Percentiles rank a stretch among this genome's conserved stretches.
phyloP scores from a whole-genome alignment of 768 basidiomycete species.

The Fomitopsis pulvina region DNA sequence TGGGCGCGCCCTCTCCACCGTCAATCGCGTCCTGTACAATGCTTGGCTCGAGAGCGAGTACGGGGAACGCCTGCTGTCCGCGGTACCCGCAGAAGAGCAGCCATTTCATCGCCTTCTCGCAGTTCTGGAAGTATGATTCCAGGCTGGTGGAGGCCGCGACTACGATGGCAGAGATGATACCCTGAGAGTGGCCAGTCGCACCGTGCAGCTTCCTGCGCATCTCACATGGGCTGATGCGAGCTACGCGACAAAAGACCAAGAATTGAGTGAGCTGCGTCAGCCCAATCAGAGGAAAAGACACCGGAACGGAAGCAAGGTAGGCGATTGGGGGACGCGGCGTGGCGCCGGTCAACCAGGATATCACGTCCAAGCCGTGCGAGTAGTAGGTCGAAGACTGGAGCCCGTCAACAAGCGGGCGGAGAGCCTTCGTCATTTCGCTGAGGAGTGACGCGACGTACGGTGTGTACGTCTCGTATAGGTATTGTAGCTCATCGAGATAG shows the following conservation, averaged over 20 bases:
- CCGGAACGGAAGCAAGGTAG: slow-evolving; percentile 88
- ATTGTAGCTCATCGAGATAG: slow-evolving; percentile 94
- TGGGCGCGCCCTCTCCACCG: slow-evolving; percentile 89
- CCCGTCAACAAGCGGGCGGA: slow-evolving; percentile 62
- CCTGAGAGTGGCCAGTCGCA: slow-evolving; percentile 96
- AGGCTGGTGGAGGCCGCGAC: slow-evolving; percentile 75
- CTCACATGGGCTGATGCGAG: slow-evolving; percentile 72
- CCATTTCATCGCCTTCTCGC: slow-evolving; percentile 82
- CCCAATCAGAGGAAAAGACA: slow-evolving; percentile 95
- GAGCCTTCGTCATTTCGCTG: slow-evolving; percentile 52
- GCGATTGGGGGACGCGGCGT: slow-evolving; percentile 65
- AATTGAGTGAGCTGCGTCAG: slow-evolving; percentile 95
- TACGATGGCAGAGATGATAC: slow-evolving; percentile 89
- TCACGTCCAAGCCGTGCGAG: slow-evolving; percentile 71
- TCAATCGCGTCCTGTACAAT: slow-evolving; percentile 85
- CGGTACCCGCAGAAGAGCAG: slow-evolving; percentile 91
- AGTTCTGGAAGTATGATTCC: slow-evolving; percentile 69
- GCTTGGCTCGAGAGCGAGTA: slow-evolving; percentile 81
- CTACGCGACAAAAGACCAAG: slow-evolving; percentile 69
- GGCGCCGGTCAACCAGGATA: slow-evolving; percentile 76
- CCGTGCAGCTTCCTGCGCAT: slow-evolving; percentile 73
- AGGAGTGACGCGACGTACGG: slow-evolving; percentile 80
- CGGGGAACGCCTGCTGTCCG: slow-evolving; percentile 91
- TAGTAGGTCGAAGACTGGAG: slow-evolving; percentile 62
- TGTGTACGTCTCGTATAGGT: slow-evolving; percentile 85